Base-by-base conservation (phyloP, 148 eudicot species). In the Pharnaceum exiguum region DNA sequence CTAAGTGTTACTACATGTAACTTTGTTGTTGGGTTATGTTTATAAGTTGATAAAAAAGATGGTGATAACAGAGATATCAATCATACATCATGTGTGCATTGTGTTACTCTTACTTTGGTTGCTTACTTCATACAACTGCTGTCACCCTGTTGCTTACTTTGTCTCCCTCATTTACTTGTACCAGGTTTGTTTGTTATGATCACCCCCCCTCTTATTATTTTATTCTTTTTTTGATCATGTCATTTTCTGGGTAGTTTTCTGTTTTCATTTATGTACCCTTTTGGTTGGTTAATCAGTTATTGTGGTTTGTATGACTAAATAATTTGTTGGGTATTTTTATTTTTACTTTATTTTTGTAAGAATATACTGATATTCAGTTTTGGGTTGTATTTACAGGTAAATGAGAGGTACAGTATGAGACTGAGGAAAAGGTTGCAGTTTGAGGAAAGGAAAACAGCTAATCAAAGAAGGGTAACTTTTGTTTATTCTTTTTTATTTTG, bases 71-170 rank as follows among this genome's bases (percentile, higher is more conserved):
- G 94, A 86, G 65, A 72, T 61, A 35, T 63, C 96, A 2, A 67
- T 88, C 15, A 60, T 88, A 18, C 91, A 88, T 66, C 91, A 88
- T 67, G 79, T 85, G 47, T 59, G 77, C 68, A 63, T 88, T 71
- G 91, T 88, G 63, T 36, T 88, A 30, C 5, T 78, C 31, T 17
- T 77, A 51, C 57, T 84, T 4, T 84, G 91, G 96, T 17, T 80
- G 3, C 80, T 88, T 7, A 79, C 79, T 65, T 74, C 51, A 1
- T 76, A 55, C 77, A 69, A 64, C 64, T 78, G 49, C 13, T 73
- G 72, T 39, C 84, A 78, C 29, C 77, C 81, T 7, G 27, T 76
- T 32, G 62, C 66, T 37, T 85, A 82, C 55, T 55, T 85, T 47
- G 8, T 80, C 51, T 68, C 84, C 28, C 65, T 88, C 5, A 30